Evolutionary conservation across 75 land plant species (phyloP).

Genomic region (Sequoiadendron giganteum): DNA sequence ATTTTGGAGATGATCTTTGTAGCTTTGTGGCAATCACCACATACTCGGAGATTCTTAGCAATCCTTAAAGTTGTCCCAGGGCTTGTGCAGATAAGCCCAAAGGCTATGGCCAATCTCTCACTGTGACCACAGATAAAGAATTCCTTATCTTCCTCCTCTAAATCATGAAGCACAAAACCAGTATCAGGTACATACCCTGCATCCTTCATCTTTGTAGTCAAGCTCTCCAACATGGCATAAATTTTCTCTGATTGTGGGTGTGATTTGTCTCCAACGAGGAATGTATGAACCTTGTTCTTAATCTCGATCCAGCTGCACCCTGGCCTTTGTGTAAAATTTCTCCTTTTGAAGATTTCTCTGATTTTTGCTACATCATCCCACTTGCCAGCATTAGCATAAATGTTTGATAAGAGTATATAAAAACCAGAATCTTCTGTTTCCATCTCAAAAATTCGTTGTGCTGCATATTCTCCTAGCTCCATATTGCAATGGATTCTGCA

Average conservation of each 20-base stretch:
- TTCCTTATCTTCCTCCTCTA: constrained; percentile 17
- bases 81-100: constrained; percentile 17
- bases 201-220: constrained; percentile 11
- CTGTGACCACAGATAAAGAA: constrained; percentile 16
- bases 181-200: constrained; percentile 17
- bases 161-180: constrained; percentile 5
- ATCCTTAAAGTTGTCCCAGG: constrained; percentile 21
- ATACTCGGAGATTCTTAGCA: constrained; percentile 31
- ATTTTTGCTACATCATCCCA: constrained; percentile 18
- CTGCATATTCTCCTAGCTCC: constrained; percentile 11
- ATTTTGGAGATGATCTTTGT: constrained; percentile 24
- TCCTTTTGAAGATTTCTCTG: not conserved
- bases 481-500: constrained; percentile 9
- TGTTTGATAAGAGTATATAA: constrained; percentile 18
- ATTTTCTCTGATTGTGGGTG: constrained; percentile 19
- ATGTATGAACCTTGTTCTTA: constrained; percentile 14
- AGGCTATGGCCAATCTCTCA: constrained; percentile 30
- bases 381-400: constrained; percentile 22
- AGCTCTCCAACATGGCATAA: constrained; percentile 11
- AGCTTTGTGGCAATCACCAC: constrained; percentile 28
- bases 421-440: constrained; percentile 19
- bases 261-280: constrained; percentile 17
- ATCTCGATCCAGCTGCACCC: constrained; percentile 22
- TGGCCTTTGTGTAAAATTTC: constrained; percentile 14
- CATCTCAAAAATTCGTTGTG: constrained; percentile 11